phyloP scores from a whole-genome alignment of 495 filamentous ascomycete species.

The Melanomma pulvis-pyrius region DNA sequence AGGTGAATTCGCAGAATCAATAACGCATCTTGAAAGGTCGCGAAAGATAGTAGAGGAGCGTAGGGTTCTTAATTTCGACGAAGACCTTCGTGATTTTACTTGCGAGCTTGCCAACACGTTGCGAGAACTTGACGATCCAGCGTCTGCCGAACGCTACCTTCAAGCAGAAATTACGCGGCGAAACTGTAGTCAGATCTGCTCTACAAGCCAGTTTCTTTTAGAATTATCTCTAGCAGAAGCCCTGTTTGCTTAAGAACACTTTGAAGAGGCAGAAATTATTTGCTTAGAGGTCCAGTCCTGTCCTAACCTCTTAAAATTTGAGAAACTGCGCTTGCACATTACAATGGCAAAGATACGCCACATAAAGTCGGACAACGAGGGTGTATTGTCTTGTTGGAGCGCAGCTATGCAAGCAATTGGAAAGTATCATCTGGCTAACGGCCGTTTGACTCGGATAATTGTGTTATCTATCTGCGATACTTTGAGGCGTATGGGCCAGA shows the following conservation, averaged over 20 bases:
- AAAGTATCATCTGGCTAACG: neutral
- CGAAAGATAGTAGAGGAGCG: neutral
- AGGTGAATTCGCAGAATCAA: conserved; percentile 10
- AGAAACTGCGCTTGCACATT: neutral
- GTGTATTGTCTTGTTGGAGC: neutral
- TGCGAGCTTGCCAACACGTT: conserved; percentile 9
- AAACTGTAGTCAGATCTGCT: neutral
- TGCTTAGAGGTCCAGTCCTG: neutral
- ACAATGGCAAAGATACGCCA: neutral
- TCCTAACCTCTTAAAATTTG: conserved; percentile 2
- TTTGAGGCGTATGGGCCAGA: neutral
- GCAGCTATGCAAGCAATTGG: neutral
- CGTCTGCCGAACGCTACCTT: neutral
- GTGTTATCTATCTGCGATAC: neutral
- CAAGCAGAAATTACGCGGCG: neutral
- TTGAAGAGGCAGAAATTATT: neutral
- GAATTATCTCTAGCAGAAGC: conserved; percentile 6
- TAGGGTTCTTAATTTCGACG: neutral
- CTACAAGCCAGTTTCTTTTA: neutral
- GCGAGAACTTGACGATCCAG: conserved; percentile 5
- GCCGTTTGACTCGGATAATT: conserved; percentile 1
- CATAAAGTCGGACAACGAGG: neutral
- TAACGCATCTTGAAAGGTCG: conserved; percentile 2
- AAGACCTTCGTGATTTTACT: conserved; percentile 13
- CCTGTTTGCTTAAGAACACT: neutral